Evolutionary conservation across 2,329 filamentous ascomycete species (phyloP), one percentile per base, ranked within the genome.

Genomic region (Epichloe sp.): DNA sequence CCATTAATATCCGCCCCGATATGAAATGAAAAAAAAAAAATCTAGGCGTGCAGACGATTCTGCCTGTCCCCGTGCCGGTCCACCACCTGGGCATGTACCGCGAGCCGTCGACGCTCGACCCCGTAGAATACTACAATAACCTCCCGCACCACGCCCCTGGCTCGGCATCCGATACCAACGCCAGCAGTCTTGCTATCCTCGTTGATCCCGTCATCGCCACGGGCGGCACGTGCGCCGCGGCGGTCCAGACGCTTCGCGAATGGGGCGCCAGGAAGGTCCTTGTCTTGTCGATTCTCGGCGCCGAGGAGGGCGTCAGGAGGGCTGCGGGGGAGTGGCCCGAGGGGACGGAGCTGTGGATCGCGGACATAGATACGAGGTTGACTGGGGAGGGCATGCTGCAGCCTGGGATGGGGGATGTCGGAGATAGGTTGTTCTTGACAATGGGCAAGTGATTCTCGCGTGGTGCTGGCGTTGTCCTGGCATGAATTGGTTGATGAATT

Each of bases 51-150:
- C 84, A 91, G 71, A 83, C 82, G 31, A 77, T 97, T 60, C 87
- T 97, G 53, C 90, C 91, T 17, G 65, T 69, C 38, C 78, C 88
- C 14, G 86, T 91, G 35, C 84, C 89, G 6, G 80, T 96, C 56
- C 89, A 97, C 72, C 91, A 97, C 66, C 84, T 97, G 7, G 91
- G 93, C 58, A 84, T 97, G 63, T 97, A 91, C 76, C 88, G 90
- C 63, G 90, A 96, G 66, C 88, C 86, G 54, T 80, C 81, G 52
- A 91, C 87, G 44, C 82, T 96, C 52, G 82, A 88, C 61, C 88
- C 90, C 3, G 90, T 96, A 53, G 90, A 95, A 70, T 95, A 96
- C 78, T 96, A 96, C 78, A 96, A 96, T 75, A 95, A 95, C 69
- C 82, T 96, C 19, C 89, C 89, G 37, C 84, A 87, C 69, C 85